Evolutionary conservation across 495 filamentous ascomycete genomes (phyloP).

Genomic region (Daldinia childiae): DNA sequence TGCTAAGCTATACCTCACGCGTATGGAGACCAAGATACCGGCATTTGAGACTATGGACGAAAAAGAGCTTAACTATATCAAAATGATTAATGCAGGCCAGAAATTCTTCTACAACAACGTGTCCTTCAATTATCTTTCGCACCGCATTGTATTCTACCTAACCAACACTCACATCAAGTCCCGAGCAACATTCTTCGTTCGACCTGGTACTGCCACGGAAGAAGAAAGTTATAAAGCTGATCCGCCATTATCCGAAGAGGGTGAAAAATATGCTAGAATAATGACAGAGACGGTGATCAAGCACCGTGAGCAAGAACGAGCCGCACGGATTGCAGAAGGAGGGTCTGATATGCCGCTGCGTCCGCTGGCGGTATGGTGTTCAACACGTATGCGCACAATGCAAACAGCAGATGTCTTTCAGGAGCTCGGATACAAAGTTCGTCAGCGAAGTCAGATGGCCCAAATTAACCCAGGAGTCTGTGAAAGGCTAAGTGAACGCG

Average conservation of each 20-base stretch:
- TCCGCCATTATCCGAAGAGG: constrained; percentile 81
- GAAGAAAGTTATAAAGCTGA: constrained; percentile 92
- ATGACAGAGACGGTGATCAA: constrained; percentile 84
- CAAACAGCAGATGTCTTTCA: constrained; percentile 88
- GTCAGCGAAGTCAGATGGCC: constrained; percentile 93
- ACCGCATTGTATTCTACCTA: constrained; percentile 97
- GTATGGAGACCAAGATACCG: constrained; percentile 91
- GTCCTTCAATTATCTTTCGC: constrained; percentile 92
- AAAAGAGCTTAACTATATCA: constrained; percentile 92
- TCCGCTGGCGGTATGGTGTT: constrained; percentile 92
- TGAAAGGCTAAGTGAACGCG: constrained; percentile 84
- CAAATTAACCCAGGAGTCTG: constrained; percentile 96
- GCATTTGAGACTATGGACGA: constrained; percentile 98
- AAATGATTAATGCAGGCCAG: constrained; percentile 99
- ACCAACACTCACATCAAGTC: constrained; percentile 97
- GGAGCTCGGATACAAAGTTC: constrained; percentile 80
- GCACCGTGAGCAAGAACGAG: constrained; percentile 83
- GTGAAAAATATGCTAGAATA: constrained; percentile 83
- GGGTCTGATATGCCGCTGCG: constrained; percentile 75
- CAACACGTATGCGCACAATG: constrained; percentile 85
- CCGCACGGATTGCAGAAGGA: constrained; percentile 71
- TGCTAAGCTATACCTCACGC: constrained; percentile 85
- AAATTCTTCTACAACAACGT: constrained; percentile 92
- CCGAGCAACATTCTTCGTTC: constrained; percentile 90
- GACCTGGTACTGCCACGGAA: constrained; percentile 73